Base-by-base conservation (phyloP, 352 stramenopile species). In the Phytophthora macrochlamydospora region DNA sequence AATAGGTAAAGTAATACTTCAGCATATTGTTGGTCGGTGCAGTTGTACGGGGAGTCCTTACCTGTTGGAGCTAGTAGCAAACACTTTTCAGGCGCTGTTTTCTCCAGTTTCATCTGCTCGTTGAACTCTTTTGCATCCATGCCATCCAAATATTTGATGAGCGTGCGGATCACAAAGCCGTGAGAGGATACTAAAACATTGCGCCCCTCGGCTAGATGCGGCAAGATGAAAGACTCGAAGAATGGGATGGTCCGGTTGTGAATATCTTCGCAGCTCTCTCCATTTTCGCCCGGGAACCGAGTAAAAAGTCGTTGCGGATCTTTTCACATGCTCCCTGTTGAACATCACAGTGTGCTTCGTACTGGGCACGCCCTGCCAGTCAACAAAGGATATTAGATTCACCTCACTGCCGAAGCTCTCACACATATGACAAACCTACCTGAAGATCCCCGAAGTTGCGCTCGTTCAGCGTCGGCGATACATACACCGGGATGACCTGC, bases 101-200 rank as follows among this genome's bases (percentile, higher is more conserved):
- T 94, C 65, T 94, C 87, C 48, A 94, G 67, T 68, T 87, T 85
- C 87, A 94, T 94, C 63, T 94, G 87, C 35, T 84, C 81, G 44
- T 85, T 89, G 60, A 92, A 94, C 51, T 83, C 78, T 18, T 80
- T 59, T 14, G 90, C 81, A 59, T 88, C 79, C 83, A 94, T 93
- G 58, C 73, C 72, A 71, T 94, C 87, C 32, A 94, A 67, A 61
- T 92, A 69, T 68, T 94, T 94, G 62, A 94, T 90, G 70, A 94
- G 76, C 64, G 87, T 94, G 18, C 87, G 84, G 61, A 94, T 92
- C 48, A 93, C 87, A 63, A 94, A 94, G 18, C 87, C 87, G 51
- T 94, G 87, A 11, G 83, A 90, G 24, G 87, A 94, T 9, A 94
- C 70, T 12, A 94, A 69, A 28, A 94, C 87, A 51, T 93, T 94